Evolutionary conservation across 2,329 filamentous ascomycete genomes (phyloP).

Genomic region (Verticillium nubilum): DNA sequence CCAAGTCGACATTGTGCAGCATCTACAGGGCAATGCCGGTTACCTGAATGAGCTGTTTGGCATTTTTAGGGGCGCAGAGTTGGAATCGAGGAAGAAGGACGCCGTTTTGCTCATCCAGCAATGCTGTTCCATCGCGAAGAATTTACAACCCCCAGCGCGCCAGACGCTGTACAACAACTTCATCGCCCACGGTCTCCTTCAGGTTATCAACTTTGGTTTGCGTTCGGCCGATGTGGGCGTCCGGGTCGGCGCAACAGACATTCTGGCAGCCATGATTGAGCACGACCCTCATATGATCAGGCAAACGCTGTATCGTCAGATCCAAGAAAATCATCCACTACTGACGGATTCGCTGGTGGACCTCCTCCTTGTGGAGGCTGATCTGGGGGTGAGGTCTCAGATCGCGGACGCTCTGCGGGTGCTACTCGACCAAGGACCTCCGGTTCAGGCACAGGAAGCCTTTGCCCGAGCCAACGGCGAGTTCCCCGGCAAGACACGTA

Average conservation of each 20-base stretch:
- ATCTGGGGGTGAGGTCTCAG: constrained; percentile 91
- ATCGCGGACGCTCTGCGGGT: constrained; percentile 94
- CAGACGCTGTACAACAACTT: constrained; percentile 86
- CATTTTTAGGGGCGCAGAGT: constrained; percentile 67
- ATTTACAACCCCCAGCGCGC: constrained; percentile 76
- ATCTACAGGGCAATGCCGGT: constrained; percentile 73
- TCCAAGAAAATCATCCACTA: constrained; percentile 78
- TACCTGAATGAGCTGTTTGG: constrained; percentile 84
- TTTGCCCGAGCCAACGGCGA: constrained; percentile 63
- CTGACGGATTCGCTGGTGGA: constrained; percentile 92
- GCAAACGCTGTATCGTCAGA: constrained; percentile 85
- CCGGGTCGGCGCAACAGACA: constrained; percentile 87
- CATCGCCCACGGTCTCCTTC: constrained; percentile 77
- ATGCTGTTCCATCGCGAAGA: constrained; percentile 91
- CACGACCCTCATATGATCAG: constrained; percentile 94
- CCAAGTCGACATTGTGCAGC: constrained; percentile 94
- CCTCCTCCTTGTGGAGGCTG: constrained; percentile 81
- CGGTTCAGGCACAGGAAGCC: constrained; percentile 46
- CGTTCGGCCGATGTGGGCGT: constrained; percentile 79
- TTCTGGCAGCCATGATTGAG: constrained; percentile 89
- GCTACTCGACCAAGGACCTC: constrained; percentile 66
- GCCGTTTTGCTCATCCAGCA: constrained; percentile 96
- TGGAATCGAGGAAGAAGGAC: constrained; percentile 71
- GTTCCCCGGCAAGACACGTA: constrained; percentile 57
- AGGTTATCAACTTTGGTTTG: constrained; percentile 87